Conservation (phyloP, 306 rosid species). For the Trichosanthes cucumerina region DNA sequence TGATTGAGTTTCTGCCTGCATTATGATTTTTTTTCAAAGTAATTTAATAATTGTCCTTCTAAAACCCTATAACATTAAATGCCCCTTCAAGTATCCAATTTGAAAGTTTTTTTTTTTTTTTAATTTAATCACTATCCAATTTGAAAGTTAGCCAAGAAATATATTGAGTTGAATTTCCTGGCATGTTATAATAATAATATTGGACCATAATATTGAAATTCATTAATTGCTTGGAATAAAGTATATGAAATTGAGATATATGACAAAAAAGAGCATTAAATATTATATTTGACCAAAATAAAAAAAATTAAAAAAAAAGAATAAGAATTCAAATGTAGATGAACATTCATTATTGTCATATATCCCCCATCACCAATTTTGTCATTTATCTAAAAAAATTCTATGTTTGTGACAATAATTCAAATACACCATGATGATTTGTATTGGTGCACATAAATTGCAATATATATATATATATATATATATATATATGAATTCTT, state of each 20-base stretch:
- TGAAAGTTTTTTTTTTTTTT: not conserved
- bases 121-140: too few relatives aligned
- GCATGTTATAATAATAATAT: not conserved
- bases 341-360: not conserved
- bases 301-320: not conserved
- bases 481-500: not conserved
- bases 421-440: not conserved
- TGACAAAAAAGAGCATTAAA: not conserved
- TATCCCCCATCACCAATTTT: not conserved
- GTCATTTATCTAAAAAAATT: not conserved
- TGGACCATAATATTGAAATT: not conserved
- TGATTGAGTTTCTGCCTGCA: too few relatives aligned
- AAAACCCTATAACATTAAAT: not conserved
- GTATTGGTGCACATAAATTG: not conserved
- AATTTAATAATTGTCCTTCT: not conserved
- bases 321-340: not conserved
- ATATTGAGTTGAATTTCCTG: not conserved
- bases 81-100: not conserved
- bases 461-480: not conserved
- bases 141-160: not conserved
- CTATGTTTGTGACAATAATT: not conserved
- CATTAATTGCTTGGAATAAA: not conserved
- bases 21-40: not conserved
- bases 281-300: conserved; percentile 1
- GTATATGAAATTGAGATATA: not conserved